A percentile compares a stretch with the other conserved stretches of the same genome.
Conservation (phyloP, 2,329 filamentous ascomycete species). For the Botrytis tulipae region DNA sequence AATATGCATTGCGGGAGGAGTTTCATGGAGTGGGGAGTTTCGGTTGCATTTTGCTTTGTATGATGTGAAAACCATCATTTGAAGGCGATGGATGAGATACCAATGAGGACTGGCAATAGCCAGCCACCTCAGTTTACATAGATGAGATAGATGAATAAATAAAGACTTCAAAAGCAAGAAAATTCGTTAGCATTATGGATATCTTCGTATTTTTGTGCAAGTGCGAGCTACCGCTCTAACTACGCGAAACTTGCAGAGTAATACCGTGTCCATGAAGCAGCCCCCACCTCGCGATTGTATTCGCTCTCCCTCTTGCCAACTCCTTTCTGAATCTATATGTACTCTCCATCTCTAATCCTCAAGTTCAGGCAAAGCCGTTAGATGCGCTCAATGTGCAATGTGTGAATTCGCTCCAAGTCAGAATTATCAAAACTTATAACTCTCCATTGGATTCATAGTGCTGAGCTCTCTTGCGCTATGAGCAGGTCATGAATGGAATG, state of each 20-base stretch:
- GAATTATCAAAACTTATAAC: background rate
- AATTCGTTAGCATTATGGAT: background rate
- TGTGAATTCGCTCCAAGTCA: too few relatives aligned
- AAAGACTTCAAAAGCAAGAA: background rate
- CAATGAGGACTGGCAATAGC: background rate
- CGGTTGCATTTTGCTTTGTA: background rate
- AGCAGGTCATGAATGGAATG: background rate
- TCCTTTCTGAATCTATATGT: too few relatives aligned
- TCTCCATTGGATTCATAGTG: background rate
- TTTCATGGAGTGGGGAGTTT: background rate
- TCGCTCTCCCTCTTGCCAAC: too few relatives aligned
- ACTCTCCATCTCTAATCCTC: too few relatives aligned
- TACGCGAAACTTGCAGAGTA: too few relatives aligned
- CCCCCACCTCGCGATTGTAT: too few relatives aligned
- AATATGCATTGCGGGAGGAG: background rate
- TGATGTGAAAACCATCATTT: background rate
- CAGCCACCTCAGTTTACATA: background rate
- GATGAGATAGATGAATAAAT: background rate
- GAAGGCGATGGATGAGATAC: background rate
- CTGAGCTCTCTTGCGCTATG: background rate
- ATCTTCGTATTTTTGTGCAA: background rate
- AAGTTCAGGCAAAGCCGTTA: too few relatives aligned
- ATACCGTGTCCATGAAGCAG: background rate
- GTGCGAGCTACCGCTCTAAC: background rate
- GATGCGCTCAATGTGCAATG: too few relatives aligned